Conservation (phyloP, 129 eudicot genomes). For the Artemisia tridentata region DNA sequence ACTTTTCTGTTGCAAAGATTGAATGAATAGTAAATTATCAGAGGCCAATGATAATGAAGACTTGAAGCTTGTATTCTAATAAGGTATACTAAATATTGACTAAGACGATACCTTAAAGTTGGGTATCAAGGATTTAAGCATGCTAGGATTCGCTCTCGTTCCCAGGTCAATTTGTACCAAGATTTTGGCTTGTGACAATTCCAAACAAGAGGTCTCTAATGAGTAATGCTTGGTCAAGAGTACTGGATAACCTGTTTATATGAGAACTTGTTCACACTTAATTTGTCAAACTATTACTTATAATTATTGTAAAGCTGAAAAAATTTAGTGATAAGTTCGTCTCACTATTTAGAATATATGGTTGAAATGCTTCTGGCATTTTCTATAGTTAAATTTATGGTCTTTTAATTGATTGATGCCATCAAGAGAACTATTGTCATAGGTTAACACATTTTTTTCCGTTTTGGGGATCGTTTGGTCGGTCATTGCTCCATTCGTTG, state of each 20-base stretch:
- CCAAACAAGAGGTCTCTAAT: conserved; percentile 34
- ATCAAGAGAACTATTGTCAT: too few relatives aligned
- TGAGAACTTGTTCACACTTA: background rate
- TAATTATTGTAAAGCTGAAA: too few relatives aligned
- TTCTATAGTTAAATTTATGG: conserved; percentile 59
- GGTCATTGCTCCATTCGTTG: conserved; percentile 72
- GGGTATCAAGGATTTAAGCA: conserved; percentile 41
- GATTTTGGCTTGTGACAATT: conserved; percentile 38
- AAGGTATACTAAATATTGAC: background rate
- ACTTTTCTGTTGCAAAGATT: conserved; percentile 35
- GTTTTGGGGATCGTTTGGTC: conserved; percentile 29
- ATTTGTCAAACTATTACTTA: background rate
- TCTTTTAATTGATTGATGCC: conserved; percentile 40
- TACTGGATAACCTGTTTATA: conserved; percentile 33
- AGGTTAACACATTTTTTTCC: too few relatives aligned
- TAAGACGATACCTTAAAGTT: conserved; percentile 41
- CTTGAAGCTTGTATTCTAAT: too few relatives aligned
- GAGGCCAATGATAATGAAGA: too few relatives aligned
- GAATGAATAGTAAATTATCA: too few relatives aligned
- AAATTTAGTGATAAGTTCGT: background rate
- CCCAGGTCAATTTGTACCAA: conserved; percentile 40
- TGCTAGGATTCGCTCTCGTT: conserved; percentile 30
- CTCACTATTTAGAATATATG: conserved; percentile 83
- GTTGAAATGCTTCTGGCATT: conserved; percentile 85
- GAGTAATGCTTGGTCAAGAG: conserved; percentile 31